Conservation (phyloP, 805 yeast species). For the Deakozyma indianensis region DNA sequence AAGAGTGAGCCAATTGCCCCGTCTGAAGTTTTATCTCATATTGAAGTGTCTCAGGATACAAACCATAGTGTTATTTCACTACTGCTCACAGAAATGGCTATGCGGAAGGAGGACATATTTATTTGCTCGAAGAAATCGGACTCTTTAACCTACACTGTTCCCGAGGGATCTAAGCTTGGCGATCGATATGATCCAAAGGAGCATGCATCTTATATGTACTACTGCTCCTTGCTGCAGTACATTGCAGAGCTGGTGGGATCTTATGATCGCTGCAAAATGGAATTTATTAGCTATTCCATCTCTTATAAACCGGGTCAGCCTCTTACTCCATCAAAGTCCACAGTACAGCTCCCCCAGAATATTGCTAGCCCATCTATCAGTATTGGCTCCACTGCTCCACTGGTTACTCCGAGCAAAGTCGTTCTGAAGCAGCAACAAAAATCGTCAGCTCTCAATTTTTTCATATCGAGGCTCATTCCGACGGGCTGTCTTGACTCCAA, state of each 20-base stretch:
- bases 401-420: conserved; percentile 15
- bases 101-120: conserved; percentile 26
- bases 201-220: conserved; percentile 49
- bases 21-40: not conserved
- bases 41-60: not conserved
- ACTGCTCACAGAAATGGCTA: conserved; percentile 44
- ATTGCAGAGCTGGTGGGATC: conserved; percentile 62
- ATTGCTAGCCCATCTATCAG: not conserved
- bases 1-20: not conserved
- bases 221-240: conserved; percentile 51
- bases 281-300: conserved; percentile 58
- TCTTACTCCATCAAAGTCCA: conserved; percentile 10
- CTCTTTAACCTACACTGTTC: not conserved
- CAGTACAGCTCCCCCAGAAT: not conserved
- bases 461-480: conserved; percentile 60
- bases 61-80: conserved; percentile 28
- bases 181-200: conserved; percentile 9
- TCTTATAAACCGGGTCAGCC: conserved; percentile 14
- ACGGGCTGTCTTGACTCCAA: conserved; percentile 27
- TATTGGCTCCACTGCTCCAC: conserved; percentile 2
- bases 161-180: not conserved
- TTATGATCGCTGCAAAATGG: conserved; percentile 68
- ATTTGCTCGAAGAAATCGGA: conserved; percentile 11
- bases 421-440: conserved; percentile 34
- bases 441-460: conserved; percentile 60